Evolutionary conservation across 2,329 filamentous ascomycete species (phyloP), one percentile per base, ranked within the genome.

Genomic region (Cadophora luteo-olivacea): DNA sequence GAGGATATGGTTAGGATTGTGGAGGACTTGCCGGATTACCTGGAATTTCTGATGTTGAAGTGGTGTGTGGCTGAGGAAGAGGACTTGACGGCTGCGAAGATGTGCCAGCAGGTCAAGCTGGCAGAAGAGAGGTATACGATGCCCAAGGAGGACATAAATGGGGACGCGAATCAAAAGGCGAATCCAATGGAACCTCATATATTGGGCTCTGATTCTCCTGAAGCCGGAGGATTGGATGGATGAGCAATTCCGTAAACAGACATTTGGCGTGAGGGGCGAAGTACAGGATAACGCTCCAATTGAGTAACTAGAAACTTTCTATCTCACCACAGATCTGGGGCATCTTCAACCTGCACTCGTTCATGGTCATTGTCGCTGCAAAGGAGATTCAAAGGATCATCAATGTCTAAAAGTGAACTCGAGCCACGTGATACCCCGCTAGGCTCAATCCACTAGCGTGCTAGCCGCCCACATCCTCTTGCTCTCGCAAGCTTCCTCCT

Each of bases 41-140:
- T 60, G 22, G 38, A 38, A 25, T 60, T 45, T 14, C 25, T 60
- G 12, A 22, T 24, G 14, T 16, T 60, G 57, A 41, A 60, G 57
- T 60, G 57, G 57, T 60, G 57, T 45, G 57, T 60, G 12, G 57
- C 57, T 41, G 22, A 60, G 36, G 57, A 45, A 19, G 57, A 41
- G 7, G 36, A 60, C 5, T 14, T 60, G 19, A 60, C 57, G 12
- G 33, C 57, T 25, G 36, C 22, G n/a, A 60, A 60, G 36, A 60
- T 60, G 57, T 11, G 24, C 33, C 33, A 41, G 36, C 7, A 60
- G 12, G 33, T 60, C 25, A 25, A 16, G 33, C 16, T 25, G 33
- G 57, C 36, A 22, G 57, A 60, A n/a, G n/a, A 41, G 22, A 29
- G 24, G n/a, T 38, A 41, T 41, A 38, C 24, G 8, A 22, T n/a